Evolutionary conservation across 1,284 basidiomycete genomes (phyloP).

Genomic region (Rhodotorula sp.): DNA sequence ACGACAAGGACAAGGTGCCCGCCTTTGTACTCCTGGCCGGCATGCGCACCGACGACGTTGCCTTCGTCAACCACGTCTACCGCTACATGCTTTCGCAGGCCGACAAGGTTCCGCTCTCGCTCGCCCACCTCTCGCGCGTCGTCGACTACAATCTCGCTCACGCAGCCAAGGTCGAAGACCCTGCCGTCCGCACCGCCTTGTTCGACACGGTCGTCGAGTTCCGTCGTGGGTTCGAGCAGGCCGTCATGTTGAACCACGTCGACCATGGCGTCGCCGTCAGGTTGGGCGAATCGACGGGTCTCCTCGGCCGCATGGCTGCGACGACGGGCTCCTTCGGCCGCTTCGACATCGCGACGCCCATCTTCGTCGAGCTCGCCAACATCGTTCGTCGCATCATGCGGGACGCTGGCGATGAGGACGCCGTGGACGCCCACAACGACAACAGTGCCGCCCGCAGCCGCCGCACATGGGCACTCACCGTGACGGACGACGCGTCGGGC

Average conservation of each 20-base stretch:
- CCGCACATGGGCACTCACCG: conserved; percentile 10
- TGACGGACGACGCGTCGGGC: conserved; percentile 2
- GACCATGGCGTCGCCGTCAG: background rate
- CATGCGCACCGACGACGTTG: background rate
- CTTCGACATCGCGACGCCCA: conserved; percentile 8
- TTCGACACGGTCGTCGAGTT: conserved; percentile 31
- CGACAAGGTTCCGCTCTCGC: background rate
- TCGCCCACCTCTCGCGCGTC: conserved; percentile 31
- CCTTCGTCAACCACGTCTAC: conserved; percentile 42
- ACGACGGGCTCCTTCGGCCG: conserved; percentile 17
- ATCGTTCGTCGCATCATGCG: conserved; percentile 16
- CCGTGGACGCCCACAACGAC: no score
- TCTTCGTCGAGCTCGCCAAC: conserved; percentile 20
- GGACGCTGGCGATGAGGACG: background rate
- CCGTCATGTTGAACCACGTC: conserved; percentile 17
- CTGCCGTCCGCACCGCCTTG: background rate
- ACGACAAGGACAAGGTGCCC: no score
- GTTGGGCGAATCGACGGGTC: conserved; percentile 32
- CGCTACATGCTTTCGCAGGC: conserved; percentile 14
- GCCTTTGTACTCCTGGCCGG: no score
- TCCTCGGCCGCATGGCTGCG: conserved; percentile 21
- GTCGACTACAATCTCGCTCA: conserved; percentile 30
- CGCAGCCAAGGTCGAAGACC: background rate
- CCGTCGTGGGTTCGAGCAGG: conserved; percentile 12
- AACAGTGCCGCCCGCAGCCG: background rate